These are phyloP conservation scores for Gossypium gossypioides DNA, from an alignment of 441 rosid species.

Conservation along the genomic window DNA sequence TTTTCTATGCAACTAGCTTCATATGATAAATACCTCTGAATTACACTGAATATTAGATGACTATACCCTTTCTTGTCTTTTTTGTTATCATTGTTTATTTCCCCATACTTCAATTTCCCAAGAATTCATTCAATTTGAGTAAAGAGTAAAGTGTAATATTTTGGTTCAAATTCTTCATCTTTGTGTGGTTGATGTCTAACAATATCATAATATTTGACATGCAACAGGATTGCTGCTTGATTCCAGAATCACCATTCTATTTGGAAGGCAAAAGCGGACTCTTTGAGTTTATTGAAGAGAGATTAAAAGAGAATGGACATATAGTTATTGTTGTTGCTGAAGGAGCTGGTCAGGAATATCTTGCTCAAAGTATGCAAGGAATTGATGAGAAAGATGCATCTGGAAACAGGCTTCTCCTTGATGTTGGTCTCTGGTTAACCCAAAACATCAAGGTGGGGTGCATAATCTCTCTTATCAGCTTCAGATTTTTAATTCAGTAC, in stretches of 20 bases:
- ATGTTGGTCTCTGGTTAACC: constrained; percentile 62
- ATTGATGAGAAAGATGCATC: constrained; percentile 49
- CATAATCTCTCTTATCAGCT: constrained; percentile 1
- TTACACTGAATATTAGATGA: background rate
- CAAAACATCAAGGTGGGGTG: constrained; percentile 50
- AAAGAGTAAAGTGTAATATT: background rate
- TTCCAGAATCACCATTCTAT: constrained; percentile 64
- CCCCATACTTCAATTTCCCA: background rate
- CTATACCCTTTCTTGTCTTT: background rate
- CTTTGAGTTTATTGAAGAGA: constrained; percentile 48
- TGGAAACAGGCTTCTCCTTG: constrained; percentile 60
- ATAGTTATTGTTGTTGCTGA: constrained; percentile 58
- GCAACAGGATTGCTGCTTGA: constrained; percentile 73
- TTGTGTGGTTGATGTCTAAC: background rate
- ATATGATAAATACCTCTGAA: background rate
- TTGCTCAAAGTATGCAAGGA: constrained; percentile 42
- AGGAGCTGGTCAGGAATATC: constrained; percentile 64
- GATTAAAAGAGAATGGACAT: constrained; percentile 53
- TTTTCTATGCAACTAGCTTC: constrained; percentile 1
- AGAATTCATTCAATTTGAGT: background rate
- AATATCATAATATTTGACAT: constrained; percentile 17
- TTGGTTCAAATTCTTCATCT: background rate
- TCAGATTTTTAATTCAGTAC: background rate
- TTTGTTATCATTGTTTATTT: background rate
- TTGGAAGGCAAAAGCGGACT: constrained; percentile 63